These are phyloP conservation scores for Sporothrix pseudoabietina DNA, from an alignment of 2,329 filamentous ascomycete species.

Conservation along the genomic window DNA sequence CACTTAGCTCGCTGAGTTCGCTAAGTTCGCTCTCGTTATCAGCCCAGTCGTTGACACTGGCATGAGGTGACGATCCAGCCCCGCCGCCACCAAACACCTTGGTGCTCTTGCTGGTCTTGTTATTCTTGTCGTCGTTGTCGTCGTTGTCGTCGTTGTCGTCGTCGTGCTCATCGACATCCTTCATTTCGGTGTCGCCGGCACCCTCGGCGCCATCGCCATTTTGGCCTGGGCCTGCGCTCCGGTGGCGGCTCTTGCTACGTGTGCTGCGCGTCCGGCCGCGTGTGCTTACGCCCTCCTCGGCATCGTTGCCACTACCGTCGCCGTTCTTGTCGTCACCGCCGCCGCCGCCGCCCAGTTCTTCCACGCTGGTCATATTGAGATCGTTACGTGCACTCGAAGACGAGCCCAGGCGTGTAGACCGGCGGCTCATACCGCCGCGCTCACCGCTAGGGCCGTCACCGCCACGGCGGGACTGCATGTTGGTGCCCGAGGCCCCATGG, in stretches of 20 bases:
- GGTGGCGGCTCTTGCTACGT: conserved; percentile 34
- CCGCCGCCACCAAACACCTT: conserved; percentile 40
- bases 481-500: conserved; percentile 9
- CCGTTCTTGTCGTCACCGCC: conserved; percentile 44
- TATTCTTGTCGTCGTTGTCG: conserved; percentile 33
- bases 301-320: conserved; percentile 41
- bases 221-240: conserved; percentile 31
- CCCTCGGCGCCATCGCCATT: conserved; percentile 37
- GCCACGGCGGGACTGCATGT: conserved; percentile 24
- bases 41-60: conserved; percentile 65
- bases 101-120: conserved; percentile 38
- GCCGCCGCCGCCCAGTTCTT: conserved; percentile 39
- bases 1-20: conserved; percentile 68
- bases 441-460: conserved; percentile 18
- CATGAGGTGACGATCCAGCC: conserved; percentile 54
- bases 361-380: conserved; percentile 43
- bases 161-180: conserved; percentile 26
- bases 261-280: conserved; percentile 40
- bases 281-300: conserved; percentile 44
- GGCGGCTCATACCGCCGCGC: conserved; percentile 26
- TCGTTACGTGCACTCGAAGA: conserved; percentile 52
- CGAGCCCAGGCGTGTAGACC: conserved; percentile 52
- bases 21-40: conserved; percentile 72
- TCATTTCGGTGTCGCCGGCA: conserved; percentile 35
- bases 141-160: conserved; percentile 14